These are phyloP conservation scores for Pseudopyricularia javanii DNA, from an alignment of 2,329 filamentous ascomycete species.

Conservation along the genomic window DNA sequence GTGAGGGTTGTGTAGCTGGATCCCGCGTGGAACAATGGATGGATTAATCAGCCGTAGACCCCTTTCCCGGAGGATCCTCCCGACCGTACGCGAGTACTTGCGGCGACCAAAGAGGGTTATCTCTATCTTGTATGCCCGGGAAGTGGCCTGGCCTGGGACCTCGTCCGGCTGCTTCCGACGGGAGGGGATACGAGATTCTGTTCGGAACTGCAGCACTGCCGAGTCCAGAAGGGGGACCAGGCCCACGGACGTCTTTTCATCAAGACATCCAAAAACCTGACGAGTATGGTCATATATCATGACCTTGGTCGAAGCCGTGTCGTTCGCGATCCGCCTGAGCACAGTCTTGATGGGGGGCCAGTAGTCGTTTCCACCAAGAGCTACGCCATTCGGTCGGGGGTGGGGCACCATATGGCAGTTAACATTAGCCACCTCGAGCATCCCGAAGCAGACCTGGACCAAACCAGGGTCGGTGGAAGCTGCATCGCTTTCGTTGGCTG, in stretches of 20 bases:
- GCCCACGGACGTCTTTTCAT: slow-evolving; percentile 51
- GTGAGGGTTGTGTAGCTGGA: slow-evolving; percentile 61
- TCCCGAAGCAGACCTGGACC: slow-evolving; percentile 71
- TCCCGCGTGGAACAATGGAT: slow-evolving; percentile 52
- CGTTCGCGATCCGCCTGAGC: slow-evolving; percentile 46
- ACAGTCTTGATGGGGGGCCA: slow-evolving; percentile 68
- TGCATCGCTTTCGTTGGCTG: slow-evolving; percentile 13
- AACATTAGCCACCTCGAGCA: slow-evolving; percentile 55
- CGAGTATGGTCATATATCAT: slow-evolving; percentile 62
- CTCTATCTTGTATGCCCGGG: slow-evolving; percentile 49
- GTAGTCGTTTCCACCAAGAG: slow-evolving; percentile 42
- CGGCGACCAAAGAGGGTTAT: slow-evolving; percentile 71
- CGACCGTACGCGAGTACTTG: slow-evolving; percentile 52
- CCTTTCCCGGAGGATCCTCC: slow-evolving; percentile 51
- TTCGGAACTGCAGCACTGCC: slow-evolving; percentile 48
- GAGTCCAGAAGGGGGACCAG: slow-evolving; percentile 65
- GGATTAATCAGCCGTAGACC: slow-evolving; percentile 57
- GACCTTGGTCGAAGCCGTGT: slow-evolving; percentile 44
- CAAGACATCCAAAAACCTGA: slow-evolving; percentile 64
- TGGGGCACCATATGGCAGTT: slow-evolving; percentile 57
- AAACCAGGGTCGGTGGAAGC: slow-evolving; percentile 40
- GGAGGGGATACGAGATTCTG: slow-evolving; percentile 57
- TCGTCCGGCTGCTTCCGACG: slow-evolving; percentile 55
- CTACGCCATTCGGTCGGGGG: slow-evolving; percentile 49
- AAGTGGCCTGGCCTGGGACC: slow-evolving; percentile 47